A percentile compares a stretch with the other conserved stretches of the same genome.
Evolutionary conservation across 2,329 filamentous ascomycete species (phyloP).

Genomic region (Metarhizium anisopliae): DNA sequence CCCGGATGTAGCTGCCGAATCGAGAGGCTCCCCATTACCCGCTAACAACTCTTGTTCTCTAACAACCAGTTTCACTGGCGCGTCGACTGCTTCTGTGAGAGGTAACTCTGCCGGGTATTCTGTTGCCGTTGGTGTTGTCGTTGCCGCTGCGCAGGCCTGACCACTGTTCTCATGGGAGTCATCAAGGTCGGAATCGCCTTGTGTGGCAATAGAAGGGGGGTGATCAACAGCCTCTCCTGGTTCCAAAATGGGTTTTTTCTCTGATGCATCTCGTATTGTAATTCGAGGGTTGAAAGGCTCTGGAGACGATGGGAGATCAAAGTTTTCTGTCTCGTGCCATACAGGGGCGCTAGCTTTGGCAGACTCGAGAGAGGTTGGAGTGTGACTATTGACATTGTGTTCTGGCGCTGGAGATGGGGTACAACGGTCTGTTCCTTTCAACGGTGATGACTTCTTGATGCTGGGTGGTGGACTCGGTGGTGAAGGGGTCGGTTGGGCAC

Average conservation of each 20-base stretch:
- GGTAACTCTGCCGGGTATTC: neutral
- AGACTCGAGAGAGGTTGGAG: neutral
- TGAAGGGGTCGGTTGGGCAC: constrained; percentile 1
- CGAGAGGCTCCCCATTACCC: neutral
- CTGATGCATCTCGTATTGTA: neutral
- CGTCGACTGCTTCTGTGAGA: neutral
- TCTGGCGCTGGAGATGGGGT: neutral
- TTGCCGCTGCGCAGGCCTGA: neutral
- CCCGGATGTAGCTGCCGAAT: neutral
- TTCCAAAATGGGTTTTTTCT: neutral
- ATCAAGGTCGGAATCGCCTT: neutral
- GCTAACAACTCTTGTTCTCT: neutral
- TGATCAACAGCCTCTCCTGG: neutral
- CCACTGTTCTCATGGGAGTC: neutral
- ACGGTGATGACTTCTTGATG: neutral
- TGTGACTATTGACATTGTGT: neutral
- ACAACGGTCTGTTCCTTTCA: neutral
- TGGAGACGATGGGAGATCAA: constrained; percentile 7
- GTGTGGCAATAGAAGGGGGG: neutral
- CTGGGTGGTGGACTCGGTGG: constrained; percentile 3
- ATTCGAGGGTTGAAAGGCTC: neutral
- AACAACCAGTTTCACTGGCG: neutral
- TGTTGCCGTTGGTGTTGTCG: neutral
- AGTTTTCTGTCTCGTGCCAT: constrained; percentile 1
- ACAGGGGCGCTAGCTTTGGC: neutral